These are phyloP conservation scores for Thalassiosira profunda DNA, from an alignment of 108 stramenopile species.

Conservation along the genomic window DNA sequence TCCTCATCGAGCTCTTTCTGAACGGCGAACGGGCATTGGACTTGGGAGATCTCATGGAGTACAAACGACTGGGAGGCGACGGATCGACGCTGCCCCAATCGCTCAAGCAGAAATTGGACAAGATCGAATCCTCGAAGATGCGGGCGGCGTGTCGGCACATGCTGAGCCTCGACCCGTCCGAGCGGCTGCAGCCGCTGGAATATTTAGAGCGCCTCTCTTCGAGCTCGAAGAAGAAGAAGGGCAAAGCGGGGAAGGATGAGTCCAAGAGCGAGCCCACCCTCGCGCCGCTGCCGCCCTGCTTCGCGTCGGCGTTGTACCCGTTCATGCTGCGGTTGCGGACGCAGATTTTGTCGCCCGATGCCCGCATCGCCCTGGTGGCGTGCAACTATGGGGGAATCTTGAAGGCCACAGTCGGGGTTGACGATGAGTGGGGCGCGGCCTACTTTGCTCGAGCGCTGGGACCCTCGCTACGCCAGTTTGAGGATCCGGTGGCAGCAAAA, in stretches of 20 bases:
- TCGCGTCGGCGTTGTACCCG: slow-evolving; percentile 60
- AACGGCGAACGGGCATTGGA: slow-evolving; percentile 95
- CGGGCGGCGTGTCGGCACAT: slow-evolving; percentile 89
- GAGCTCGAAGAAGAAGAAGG: slow-evolving; percentile 15
- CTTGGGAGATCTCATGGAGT: slow-evolving; percentile 92
- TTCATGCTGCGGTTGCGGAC: slow-evolving; percentile 57
- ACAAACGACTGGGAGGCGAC: slow-evolving; percentile 44
- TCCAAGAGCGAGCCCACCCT: slow-evolving; percentile 9
- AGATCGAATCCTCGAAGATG: slow-evolving; percentile 84
- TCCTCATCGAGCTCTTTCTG: slow-evolving; percentile 93
- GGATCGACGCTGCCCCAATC: slow-evolving; percentile 39
- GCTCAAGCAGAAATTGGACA: slow-evolving; percentile 84
- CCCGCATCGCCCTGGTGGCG: slow-evolving; percentile 86
- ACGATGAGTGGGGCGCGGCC: slow-evolving; percentile 71
- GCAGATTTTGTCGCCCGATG: slow-evolving; percentile 85
- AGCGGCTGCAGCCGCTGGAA: slow-evolving; percentile 71
- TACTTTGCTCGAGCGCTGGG: slow-evolving; percentile 74
- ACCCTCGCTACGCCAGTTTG: slow-evolving; percentile 31
- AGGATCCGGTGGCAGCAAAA: slow-evolving; percentile 3
- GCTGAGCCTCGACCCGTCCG: slow-evolving; percentile 82
- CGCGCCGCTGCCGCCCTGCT: slow-evolving; percentile 60
- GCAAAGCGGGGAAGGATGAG: background rate
- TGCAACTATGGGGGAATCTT: slow-evolving; percentile 76
- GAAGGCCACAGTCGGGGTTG: slow-evolving; percentile 71
- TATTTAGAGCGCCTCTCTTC: slow-evolving; percentile 76